A percentile compares a stretch with the other conserved stretches of the same genome.
phyloP scores from a whole-genome alignment of 2,329 filamentous ascomycete genomes.

The Monilinia vaccinii-corymbosi region DNA sequence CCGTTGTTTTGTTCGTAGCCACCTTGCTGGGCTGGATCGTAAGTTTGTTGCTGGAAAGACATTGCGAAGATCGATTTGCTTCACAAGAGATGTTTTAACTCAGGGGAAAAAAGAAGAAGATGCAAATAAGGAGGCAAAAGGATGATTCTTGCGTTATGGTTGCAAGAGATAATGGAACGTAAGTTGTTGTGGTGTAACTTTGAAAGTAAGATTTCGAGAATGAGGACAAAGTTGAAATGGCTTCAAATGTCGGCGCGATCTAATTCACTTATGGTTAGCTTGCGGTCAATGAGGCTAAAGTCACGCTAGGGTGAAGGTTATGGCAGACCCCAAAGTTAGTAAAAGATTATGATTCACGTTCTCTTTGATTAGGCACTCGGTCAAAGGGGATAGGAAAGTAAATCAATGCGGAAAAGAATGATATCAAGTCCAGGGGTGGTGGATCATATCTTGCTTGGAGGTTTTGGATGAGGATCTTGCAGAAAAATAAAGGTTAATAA shows the following conservation, averaged over 20 bases:
- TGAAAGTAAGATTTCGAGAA: constrained; percentile 7
- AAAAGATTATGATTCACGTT: not conserved
- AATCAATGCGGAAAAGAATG: not conserved
- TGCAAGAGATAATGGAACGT: not conserved
- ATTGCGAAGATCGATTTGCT: not conserved
- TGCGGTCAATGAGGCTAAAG: not conserved
- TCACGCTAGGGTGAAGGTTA: not conserved
- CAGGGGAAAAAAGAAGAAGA: not conserved
- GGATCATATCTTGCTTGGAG: not conserved
- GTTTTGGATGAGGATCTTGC: not conserved
- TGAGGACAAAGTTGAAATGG: not conserved
- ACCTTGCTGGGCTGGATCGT: constrained; percentile 52
- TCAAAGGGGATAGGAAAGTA: not conserved
- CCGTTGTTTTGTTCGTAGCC: constrained; percentile 39
- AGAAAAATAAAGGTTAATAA: not conserved
- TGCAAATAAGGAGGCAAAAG: not conserved
- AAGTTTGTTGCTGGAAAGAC: constrained; percentile 21
- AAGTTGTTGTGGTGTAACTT: not conserved
- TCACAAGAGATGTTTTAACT: not conserved
- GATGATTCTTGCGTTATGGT: not conserved
- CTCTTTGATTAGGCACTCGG: not conserved
- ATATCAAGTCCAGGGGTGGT: not conserved
- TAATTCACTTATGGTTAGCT: constrained; percentile 11
- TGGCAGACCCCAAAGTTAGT: constrained; percentile 7
- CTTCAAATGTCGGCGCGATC: not conserved